Conservation (phyloP, 768 basidiomycete genomes). For the Exidia glandulosa region DNA sequence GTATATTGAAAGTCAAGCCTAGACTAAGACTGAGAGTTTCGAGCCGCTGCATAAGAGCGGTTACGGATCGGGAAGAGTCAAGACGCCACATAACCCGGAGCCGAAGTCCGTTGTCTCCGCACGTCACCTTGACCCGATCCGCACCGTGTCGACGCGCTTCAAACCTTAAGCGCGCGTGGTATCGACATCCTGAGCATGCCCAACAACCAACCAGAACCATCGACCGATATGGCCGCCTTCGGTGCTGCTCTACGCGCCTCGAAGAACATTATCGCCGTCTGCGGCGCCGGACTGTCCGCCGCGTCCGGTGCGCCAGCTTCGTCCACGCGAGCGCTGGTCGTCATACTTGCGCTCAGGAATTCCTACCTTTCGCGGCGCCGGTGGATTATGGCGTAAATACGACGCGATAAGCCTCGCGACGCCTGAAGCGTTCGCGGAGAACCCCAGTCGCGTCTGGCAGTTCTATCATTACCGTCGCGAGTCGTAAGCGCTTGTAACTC, state of each 20-base stretch:
- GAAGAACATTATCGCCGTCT: not conserved
- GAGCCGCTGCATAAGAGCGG: no score
- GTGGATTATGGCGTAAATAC: constrained; percentile 41
- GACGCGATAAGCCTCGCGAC: constrained; percentile 41
- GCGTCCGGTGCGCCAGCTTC: not conserved
- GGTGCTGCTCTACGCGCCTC: not conserved
- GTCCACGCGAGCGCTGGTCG: not conserved
- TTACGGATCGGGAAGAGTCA: no score
- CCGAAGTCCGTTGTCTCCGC: no score
- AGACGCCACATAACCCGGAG: no score
- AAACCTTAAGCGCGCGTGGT: no score
- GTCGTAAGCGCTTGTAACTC: not conserved
- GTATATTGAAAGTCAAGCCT: no score
- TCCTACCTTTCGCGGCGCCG: constrained; percentile 42
- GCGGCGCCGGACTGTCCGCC: not conserved
- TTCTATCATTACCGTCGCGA: constrained; percentile 33
- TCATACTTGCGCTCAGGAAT: constrained; percentile 10
- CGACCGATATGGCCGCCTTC: not conserved
- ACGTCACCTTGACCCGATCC: no score
- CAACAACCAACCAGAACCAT: no score
- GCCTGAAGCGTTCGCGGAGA: constrained; percentile 36
- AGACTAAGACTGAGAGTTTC: no score
- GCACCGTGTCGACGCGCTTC: no score
- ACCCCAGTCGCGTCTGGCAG: constrained; percentile 48
- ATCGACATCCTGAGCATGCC: no score